Base-by-base conservation (phyloP, 805 yeast genomes). In the Yarrowia sp. region DNA sequence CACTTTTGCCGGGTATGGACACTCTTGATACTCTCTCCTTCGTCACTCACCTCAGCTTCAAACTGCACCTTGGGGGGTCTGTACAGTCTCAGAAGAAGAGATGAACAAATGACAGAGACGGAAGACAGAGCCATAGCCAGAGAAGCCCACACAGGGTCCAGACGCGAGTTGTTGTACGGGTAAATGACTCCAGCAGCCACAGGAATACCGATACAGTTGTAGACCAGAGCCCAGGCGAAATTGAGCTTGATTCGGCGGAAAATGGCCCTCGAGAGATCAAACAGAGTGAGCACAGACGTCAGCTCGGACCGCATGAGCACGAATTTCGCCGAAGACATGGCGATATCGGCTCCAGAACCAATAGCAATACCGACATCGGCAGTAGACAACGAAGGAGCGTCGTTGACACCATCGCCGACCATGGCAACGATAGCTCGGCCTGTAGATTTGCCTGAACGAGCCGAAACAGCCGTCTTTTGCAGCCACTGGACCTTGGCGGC, bases 91-190 rank as follows among this genome's bases (percentile, higher is more conserved):
- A 94, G 81, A 73, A 86, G 76, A 70, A 94, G 80, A 0, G 97
- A 92, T 71, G 90, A 90, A 56, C 89, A 74, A 36, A 95, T 93
- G 26, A 94, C 98, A 73, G 97, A 90, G 1, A 92, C 88, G 0
- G 97, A 91, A 72, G 97, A 91, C 74, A 92, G 82, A 0, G 97
- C 97, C 98, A 95, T 95, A 0, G 97, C 90, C 14, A 88, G 85
- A 50, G 95, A 92, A 0, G 98, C 98, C 75, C 91, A 85, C 76
- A 91, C 87, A 2, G 98, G 99, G 65, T 91, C 91, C 72, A 93
- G 79, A 14, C 82, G 74, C 67, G 89, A 85, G 63, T 91, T 82
- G 45, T 90, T 88, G 79, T 89, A 87, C 1, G 97, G 97, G 61
- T 87, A 84, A 68, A 94, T 82, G n/a, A 89, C 84, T 1, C 98